Percentiles rank a stretch among this genome's conserved stretches.
Evolutionary conservation across 352 stramenopile species (phyloP).

Genomic region (Globisporangium echinulatum): DNA sequence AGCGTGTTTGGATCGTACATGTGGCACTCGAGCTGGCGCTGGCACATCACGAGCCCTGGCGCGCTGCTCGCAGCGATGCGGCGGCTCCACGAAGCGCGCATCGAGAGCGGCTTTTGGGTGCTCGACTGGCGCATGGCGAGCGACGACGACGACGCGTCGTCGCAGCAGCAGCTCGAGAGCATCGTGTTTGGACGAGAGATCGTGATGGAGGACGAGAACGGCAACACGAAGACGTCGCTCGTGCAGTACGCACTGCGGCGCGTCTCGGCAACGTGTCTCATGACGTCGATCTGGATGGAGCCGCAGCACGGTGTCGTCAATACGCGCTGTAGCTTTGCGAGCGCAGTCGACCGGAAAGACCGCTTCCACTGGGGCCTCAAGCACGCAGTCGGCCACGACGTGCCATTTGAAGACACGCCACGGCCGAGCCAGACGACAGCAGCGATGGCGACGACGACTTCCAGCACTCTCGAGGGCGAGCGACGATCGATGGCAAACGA

Average conservation of each 20-base stretch:
- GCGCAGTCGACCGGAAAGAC: constrained; percentile 36
- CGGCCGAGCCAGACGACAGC: neutral
- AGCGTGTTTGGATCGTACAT: constrained; percentile 84
- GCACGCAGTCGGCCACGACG: constrained; percentile 64
- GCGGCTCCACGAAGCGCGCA: constrained; percentile 57
- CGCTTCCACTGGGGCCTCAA: constrained; percentile 61
- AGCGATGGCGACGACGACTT: constrained; percentile 1
- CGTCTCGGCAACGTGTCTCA: constrained; percentile 67
- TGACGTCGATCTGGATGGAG: constrained; percentile 89
- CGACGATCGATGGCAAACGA: constrained; percentile 43
- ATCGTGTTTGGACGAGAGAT: constrained; percentile 82
- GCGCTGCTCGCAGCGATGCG: constrained; percentile 62
- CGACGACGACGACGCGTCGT: constrained; percentile 25
- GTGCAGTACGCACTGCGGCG: constrained; percentile 76
- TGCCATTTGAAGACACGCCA: constrained; percentile 37
- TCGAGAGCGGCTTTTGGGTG: constrained; percentile 77
- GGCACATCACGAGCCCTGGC: constrained; percentile 53
- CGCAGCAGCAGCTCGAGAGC: constrained; percentile 44
- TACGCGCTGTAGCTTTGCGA: constrained; percentile 26
- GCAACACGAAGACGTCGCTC: constrained; percentile 60
- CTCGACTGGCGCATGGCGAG: constrained; percentile 76
- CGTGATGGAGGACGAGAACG: constrained; percentile 76
- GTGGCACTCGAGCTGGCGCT: constrained; percentile 84
- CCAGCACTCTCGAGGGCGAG: constrained; percentile 21
- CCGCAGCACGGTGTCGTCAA: constrained; percentile 73